These are phyloP conservation scores for Bipolaris bicolor DNA, from an alignment of 2,329 filamentous ascomycete genomes.

Conservation along the genomic window DNA sequence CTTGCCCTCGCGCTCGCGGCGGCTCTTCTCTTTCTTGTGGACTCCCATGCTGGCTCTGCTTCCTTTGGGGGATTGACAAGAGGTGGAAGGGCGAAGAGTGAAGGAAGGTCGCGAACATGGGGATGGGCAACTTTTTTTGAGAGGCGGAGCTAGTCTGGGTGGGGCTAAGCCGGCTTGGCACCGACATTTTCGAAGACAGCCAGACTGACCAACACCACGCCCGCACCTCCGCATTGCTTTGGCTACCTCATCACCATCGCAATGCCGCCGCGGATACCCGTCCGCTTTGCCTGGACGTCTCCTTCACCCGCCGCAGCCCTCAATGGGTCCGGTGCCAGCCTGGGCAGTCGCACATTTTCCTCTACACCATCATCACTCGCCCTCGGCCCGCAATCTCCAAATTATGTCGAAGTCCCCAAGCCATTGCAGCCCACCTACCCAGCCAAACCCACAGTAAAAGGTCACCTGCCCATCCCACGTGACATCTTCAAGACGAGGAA, in stretches of 20 bases:
- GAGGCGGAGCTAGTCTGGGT: slow-evolving; percentile 11
- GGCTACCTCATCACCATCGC: slow-evolving; percentile 18
- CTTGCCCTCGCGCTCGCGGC: slow-evolving; percentile 85
- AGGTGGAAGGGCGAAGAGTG: slow-evolving; percentile 21
- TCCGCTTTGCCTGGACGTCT: slow-evolving; percentile 46
- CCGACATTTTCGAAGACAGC: slow-evolving; percentile 27
- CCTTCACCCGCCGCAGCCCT: slow-evolving; percentile 17
- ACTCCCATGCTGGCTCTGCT: slow-evolving; percentile 70
- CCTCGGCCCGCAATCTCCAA: slow-evolving; percentile 83
- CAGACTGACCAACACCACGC: slow-evolving; percentile 19
- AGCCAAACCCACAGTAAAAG: slow-evolving; percentile 64
- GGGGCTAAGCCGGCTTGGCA: slow-evolving; percentile 32
- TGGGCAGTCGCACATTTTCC: slow-evolving; percentile 49
- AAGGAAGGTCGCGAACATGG: slow-evolving; percentile 10
- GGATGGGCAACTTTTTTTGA: slow-evolving; percentile 33
- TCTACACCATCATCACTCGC: slow-evolving; percentile 52
- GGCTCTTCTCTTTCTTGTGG: slow-evolving; percentile 86
- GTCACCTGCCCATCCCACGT: slow-evolving; percentile 81
- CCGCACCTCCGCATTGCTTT: slow-evolving; percentile 22
- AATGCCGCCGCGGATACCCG: slow-evolving; percentile 52
- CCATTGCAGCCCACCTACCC: slow-evolving; percentile 72
- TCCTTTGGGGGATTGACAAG: slow-evolving; percentile 12
- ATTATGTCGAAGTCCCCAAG: slow-evolving; percentile 81
- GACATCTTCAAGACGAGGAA: slow-evolving; percentile 68
- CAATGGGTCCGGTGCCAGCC: slow-evolving; percentile 19